Base-by-base conservation (phyloP, 1,139 yeast genomes). In the Magnusiomyces suaveolens region DNA sequence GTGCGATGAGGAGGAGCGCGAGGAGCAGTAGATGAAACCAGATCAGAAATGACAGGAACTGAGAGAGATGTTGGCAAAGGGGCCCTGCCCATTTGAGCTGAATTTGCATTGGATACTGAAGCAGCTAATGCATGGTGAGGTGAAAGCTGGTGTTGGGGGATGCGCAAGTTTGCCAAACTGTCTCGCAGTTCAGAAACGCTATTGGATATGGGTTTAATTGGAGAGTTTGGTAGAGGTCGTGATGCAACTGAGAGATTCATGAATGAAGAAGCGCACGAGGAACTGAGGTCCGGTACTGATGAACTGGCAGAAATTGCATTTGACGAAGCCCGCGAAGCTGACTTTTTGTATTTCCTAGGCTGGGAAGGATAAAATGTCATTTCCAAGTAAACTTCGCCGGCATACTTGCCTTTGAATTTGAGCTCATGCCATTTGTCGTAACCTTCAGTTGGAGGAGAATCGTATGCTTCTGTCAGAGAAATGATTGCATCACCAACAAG, bases 351-450 rank as follows among this genome's bases (percentile, higher is more conserved):
- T 32, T 46, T 46, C 58, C 48, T 57, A 83, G 0, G 29, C 33
- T 33, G 39, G 6, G 39, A 21, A 29, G 96, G 94, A 65, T 87
- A 88, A 65, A 87, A 92, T 0, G 97, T 88, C 85, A 92, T 84
- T 65, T 92, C 97, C 54, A 94, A 71, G 68, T 84, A 90, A 1
- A 92, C 80, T 69, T 81, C 87, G 1, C 98, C 98, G 0, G 97
- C 96, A 54, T 86, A 81, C 62, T 82, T 79, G n/a, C 82, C 84
- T 55, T 80, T 81, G 64, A 80, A 80, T 43, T 75, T 72, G 58
- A 92, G 73, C 49, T 81, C 82, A 65, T 84, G 87, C 97, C 97
- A 90, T 43, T 77, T 76, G 66, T 94, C 97, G 64, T 79, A 88
- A 33, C 95, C 96, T 46, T 87, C 92, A 46, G 77, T 76, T 2